Evolutionary conservation across 495 filamentous ascomycete species (phyloP).

Genomic region (Aspergillus leporis): DNA sequence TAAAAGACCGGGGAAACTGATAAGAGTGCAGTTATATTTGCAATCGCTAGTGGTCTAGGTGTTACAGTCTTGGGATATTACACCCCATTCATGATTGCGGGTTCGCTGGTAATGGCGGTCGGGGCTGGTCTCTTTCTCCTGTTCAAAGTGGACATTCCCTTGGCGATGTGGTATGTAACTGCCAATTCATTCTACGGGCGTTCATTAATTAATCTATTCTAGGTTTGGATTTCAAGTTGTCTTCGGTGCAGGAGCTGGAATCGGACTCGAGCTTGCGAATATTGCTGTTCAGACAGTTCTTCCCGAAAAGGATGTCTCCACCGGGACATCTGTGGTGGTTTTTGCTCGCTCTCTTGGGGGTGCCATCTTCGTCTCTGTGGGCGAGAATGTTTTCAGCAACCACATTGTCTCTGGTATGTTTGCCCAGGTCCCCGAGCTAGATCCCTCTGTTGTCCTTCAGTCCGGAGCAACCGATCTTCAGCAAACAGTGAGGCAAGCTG

Average conservation of each 20-base stretch:
- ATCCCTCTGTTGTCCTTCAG: conserved; percentile 43
- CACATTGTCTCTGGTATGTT: conserved; percentile 41
- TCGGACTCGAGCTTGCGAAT: conserved; percentile 56
- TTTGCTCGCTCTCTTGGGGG: conserved; percentile 61
- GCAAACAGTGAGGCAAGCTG: conserved; percentile 27
- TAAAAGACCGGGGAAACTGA: too few species aligned
- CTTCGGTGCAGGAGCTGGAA: conserved; percentile 58
- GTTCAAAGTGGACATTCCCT: conserved; percentile 44
- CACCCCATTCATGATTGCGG: conserved; percentile 58
- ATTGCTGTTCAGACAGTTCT: conserved; percentile 63
- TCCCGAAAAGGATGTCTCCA: conserved; percentile 52
- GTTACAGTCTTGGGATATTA: conserved; percentile 63
- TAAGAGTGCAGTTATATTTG: conserved; percentile 14
- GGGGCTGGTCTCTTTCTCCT: conserved; percentile 62
- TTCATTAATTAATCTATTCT: conserved; percentile 3
- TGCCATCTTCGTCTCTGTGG: conserved; percentile 61
- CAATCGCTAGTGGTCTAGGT: conserved; percentile 28
- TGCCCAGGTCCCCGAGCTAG: conserved; percentile 35
- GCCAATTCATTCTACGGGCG: conserved; percentile 9
- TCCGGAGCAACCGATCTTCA: conserved; percentile 53
- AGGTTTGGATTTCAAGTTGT: conserved; percentile 46
- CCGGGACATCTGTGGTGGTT: conserved; percentile 54
- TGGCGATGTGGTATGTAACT: conserved; percentile 60
- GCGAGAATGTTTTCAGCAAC: conserved; percentile 52
- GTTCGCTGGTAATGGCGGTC: conserved; percentile 49